A percentile compares a stretch with the other conserved stretches of the same genome.
Conservation (phyloP, 1,284 basidiomycete species). For the Cutaneotrichosporon sp. region DNA sequence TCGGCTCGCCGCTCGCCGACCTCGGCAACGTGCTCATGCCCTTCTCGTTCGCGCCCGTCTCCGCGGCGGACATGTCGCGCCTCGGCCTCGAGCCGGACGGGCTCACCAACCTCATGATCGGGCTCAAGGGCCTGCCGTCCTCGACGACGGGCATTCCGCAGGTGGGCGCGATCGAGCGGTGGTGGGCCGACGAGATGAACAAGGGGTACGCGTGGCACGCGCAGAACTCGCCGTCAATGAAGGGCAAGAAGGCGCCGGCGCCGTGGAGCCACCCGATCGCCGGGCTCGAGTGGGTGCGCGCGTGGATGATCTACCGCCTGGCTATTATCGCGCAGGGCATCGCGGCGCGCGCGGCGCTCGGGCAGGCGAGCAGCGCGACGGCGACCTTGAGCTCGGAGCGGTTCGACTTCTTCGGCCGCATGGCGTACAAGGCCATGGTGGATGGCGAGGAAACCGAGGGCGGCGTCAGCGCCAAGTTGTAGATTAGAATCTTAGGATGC, state of each 20-base stretch:
- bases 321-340: constrained; percentile 91
- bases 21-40: constrained; percentile 68
- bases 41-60: constrained; percentile 11
- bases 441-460: not conserved
- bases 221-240: constrained; percentile 6
- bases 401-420: constrained; percentile 66
- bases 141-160: constrained; percentile 63
- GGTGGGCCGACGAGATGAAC: constrained; percentile 53
- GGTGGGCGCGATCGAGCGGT: constrained; percentile 68
- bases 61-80: not conserved
- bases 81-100: not conserved
- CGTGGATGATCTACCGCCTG: constrained; percentile 59
- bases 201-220: constrained; percentile 32
- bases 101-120: constrained; percentile 15
- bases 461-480: not conserved
- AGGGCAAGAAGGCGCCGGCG: constrained; percentile 2
- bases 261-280: constrained; percentile 45
- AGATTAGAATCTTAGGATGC: not conserved
- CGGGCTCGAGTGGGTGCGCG: constrained; percentile 44
- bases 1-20: constrained; percentile 88
- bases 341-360: constrained; percentile 78
- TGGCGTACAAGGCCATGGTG: constrained; percentile 56
- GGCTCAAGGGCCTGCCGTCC: constrained; percentile 65
- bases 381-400: constrained; percentile 59
- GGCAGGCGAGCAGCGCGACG: constrained; percentile 81